These are phyloP conservation scores for Parastagonospora avenae DNA, from an alignment of 2,329 filamentous ascomycete genomes.

Conservation along the genomic window DNA sequence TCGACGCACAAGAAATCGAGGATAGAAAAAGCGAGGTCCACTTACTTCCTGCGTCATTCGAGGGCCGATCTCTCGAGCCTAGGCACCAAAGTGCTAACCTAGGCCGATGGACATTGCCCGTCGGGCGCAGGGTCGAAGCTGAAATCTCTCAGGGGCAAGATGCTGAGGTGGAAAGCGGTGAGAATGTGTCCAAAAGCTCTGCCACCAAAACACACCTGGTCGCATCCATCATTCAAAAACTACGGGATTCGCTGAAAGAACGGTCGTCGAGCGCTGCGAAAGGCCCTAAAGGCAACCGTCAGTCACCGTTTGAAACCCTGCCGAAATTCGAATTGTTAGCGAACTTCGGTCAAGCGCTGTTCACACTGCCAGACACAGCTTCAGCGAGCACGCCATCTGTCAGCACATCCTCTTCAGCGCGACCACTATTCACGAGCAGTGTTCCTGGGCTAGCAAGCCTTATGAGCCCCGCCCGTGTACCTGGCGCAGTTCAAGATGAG, in stretches of 20 bases:
- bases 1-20: constrained; percentile 25
- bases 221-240: neutral
- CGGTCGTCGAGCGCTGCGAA: neutral
- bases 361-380: constrained; percentile 16
- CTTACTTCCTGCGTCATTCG: constrained; percentile 22
- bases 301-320: neutral
- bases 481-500: neutral
- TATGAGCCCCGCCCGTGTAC: constrained; percentile 14
- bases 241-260: neutral
- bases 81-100: constrained; percentile 21
- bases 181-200: neutral
- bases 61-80: constrained; percentile 27
- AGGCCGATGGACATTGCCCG: constrained; percentile 35
- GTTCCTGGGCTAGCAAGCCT: constrained; percentile 30
- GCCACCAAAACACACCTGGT: neutral
- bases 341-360: constrained; percentile 32
- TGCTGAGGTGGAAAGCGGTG: neutral
- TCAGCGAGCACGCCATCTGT: constrained; percentile 4
- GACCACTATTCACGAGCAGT: constrained; percentile 18
- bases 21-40: constrained; percentile 14
- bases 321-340: constrained; percentile 22
- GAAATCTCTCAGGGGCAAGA: constrained; percentile 1
- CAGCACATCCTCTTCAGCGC: neutral
- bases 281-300: neutral
- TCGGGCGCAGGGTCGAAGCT: constrained; percentile 6